Base-by-base conservation (phyloP, 2,329 filamentous ascomycete genomes). In the Clonostachys sp. region DNA sequence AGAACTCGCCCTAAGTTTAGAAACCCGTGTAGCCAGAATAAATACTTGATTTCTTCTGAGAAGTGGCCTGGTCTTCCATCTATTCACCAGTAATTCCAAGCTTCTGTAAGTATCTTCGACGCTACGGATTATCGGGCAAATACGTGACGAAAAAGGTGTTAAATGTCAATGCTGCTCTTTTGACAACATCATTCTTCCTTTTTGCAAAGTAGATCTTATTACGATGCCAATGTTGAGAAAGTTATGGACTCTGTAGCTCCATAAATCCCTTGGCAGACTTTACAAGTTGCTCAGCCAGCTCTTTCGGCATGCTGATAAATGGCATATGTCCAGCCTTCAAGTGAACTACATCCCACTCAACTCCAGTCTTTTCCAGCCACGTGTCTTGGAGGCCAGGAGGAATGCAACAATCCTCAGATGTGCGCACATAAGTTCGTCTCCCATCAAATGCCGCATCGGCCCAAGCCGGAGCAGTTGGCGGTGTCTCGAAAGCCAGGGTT, bases 261-360 rank as follows among this genome's bases (percentile, higher is more conserved):
- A 34, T 6, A 34, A 44, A 44, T 6, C 42, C 42, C 42, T 44
- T 44, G 3, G 42, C 18, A n/a, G 42, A 34, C 42, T 44, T 44
- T 3, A 44, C 35, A 8, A 44, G n/a, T 16, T 44, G 42, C 42
- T 44, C 42, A 2, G 42, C 17, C 42, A 44, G 14, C 17, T 24
- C 42, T n/a, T 33, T 34, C 6, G 42, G 42, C 42, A 34, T 24
- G n/a, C 42, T 44, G 24, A 44, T 16, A 16, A 44, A 44, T 6
- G 42, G 42, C 42, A 44, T 44, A n/a, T 44, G 42, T 13, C 42
- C 42, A 34, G 24, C 17, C n/a, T 44, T 30, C 12, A 44, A 44
- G 24, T 44, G 24, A 34, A 44, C 42, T 5, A 44, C 42, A 10
- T 44, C 42, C 42, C 42, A 44, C 30, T 34, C 3, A 9, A 44